Percentiles rank a stretch among this genome's conserved stretches.
These are phyloP conservation scores for Beauveria rudraprayagi DNA, from an alignment of 2,329 filamentous ascomycete genomes.

Conservation along the genomic window DNA sequence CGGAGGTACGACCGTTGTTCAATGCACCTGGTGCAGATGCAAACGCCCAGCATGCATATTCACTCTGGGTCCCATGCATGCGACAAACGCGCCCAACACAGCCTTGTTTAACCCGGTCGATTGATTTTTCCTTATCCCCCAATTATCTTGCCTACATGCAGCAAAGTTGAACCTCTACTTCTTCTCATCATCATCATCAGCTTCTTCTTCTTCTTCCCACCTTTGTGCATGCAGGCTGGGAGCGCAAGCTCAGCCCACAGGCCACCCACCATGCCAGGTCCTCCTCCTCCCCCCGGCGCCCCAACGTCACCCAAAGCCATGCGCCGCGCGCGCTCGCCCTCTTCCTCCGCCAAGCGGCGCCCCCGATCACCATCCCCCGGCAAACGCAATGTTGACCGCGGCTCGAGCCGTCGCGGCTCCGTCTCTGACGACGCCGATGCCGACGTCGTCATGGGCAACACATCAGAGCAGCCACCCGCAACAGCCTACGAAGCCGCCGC, in stretches of 20 bases:
- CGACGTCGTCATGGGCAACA: neutral
- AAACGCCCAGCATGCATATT: neutral
- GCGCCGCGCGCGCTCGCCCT: neutral
- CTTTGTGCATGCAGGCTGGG: neutral
- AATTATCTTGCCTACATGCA: neutral
- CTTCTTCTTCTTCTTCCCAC: neutral
- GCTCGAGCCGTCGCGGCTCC: neutral
- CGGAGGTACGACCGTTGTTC: neutral
- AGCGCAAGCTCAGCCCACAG: neutral
- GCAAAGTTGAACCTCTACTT: neutral
- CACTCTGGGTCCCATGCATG: neutral
- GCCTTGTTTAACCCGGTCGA: neutral
- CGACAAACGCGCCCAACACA: neutral
- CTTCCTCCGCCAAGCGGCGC: neutral
- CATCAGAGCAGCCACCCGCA: neutral
- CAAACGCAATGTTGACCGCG: neutral
- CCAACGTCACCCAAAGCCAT: neutral
- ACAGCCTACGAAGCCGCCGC: neutral
- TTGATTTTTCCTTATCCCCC: neutral
- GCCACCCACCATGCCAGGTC: neutral
- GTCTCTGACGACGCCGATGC: neutral
- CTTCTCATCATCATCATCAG: too few species aligned
- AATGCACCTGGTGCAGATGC: neutral
- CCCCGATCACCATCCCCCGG: neutral
- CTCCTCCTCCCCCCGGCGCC: neutral